phyloP scores from a whole-genome alignment of 768 basidiomycete genomes.

The Trametes gibbosa region DNA sequence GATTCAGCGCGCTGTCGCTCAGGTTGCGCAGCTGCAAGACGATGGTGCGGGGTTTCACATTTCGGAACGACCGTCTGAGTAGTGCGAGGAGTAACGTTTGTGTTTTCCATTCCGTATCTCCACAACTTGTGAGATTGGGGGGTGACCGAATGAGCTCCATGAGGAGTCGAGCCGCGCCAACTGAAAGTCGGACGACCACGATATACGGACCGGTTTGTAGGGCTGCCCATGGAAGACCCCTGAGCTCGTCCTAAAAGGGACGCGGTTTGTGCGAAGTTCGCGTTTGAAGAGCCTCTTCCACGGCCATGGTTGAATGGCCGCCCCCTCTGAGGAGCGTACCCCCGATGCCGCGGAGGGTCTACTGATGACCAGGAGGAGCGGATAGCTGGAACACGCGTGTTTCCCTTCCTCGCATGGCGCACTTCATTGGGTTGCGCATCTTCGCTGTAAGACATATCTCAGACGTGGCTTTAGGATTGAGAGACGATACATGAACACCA shows the following conservation, averaged over 20 bases:
- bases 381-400: slow-evolving; percentile 29
- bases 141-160: no score
- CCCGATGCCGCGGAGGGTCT: neutral
- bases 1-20: no score
- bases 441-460: slow-evolving; percentile 26
- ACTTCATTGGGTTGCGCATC: slow-evolving; percentile 41
- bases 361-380: slow-evolving; percentile 12
- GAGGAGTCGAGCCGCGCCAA: neutral
- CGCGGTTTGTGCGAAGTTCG: neutral
- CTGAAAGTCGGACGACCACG: neutral
- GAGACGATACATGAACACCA: neutral
- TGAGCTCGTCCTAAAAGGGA: neutral
- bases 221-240: neutral
- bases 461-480: neutral
- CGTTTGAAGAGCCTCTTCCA: neutral
- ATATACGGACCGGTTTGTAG: neutral
- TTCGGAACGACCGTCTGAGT: no score
- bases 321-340: neutral
- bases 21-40: no score
- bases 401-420: slow-evolving; percentile 35
- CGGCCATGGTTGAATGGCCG: neutral
- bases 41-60: no score
- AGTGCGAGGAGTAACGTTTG: no score
- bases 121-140: no score
- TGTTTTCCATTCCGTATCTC: no score